phyloP scores from a whole-genome alignment of 1,139 yeast species.

The Saccharomycopsis hybrid region DNA sequence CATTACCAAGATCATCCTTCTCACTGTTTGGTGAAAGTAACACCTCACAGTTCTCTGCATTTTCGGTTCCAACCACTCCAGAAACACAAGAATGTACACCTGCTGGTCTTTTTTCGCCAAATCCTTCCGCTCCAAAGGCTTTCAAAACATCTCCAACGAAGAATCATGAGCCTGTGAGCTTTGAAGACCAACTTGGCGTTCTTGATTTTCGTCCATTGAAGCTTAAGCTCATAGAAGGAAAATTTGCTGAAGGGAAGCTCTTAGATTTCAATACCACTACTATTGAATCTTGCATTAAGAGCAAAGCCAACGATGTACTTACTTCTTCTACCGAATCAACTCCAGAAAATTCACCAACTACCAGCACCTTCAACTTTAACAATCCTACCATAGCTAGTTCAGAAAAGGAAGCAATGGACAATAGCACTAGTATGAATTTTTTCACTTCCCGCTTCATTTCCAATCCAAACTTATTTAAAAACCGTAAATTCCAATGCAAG shows the following conservation, averaged over 20 bases:
- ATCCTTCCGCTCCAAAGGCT: neutral
- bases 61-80: constrained; percentile 11
- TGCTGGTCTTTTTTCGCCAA: neutral
- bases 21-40: too few species aligned
- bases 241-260: too few species aligned
- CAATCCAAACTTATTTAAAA: constrained; percentile 17
- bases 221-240: constrained; percentile 15
- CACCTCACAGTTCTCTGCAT: constrained; percentile 2
- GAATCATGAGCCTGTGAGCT: constrained; percentile 9
- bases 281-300: too few species aligned
- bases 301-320: too few species aligned
- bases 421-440: constrained; percentile 9
- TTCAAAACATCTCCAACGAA: neutral
- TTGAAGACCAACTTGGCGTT: constrained; percentile 17
- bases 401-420: too few species aligned
- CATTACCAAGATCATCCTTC: constrained; percentile 6
- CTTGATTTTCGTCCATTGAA: constrained; percentile 20
- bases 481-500: constrained; percentile 20
- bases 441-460: constrained; percentile 20
- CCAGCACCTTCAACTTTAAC: too few species aligned
- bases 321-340: too few species aligned
- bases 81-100: constrained; percentile 1
- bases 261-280: constrained; percentile 13
- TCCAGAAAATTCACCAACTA: too few species aligned
- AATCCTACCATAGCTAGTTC: too few species aligned